Evolutionary conservation across 2,329 filamentous ascomycete genomes (phyloP).

Genomic region (Fusarium buharicum): DNA sequence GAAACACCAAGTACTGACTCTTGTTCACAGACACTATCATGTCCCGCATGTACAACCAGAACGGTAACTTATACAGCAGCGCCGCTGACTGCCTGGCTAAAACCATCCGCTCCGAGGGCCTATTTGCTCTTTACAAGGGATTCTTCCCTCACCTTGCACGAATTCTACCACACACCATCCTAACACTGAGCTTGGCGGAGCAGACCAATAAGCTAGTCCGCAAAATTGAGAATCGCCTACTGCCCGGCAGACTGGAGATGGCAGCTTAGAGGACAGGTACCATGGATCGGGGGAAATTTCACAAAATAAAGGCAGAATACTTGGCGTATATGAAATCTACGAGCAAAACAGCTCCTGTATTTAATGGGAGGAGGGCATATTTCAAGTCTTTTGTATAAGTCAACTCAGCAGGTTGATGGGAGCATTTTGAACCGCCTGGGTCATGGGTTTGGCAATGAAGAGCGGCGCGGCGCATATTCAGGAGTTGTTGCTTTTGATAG

Average conservation of each 20-base stretch:
- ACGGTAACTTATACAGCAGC: conserved; percentile 93
- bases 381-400: conserved; percentile 20
- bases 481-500: conserved; percentile 37
- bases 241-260: conserved; percentile 54
- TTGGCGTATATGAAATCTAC: conserved; percentile 13
- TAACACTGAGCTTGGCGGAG: conserved; percentile 92
- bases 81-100: conserved; percentile 92
- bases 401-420: conserved; percentile 30
- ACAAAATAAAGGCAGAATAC: conserved; percentile 1
- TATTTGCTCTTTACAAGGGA: conserved; percentile 96
- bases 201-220: conserved; percentile 95
- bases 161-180: conserved; percentile 93
- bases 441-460: conserved; percentile 42
- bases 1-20: conserved; percentile 5
- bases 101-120: conserved; percentile 89
- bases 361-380: conserved; percentile 23
- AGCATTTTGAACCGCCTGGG: conserved; percentile 37
- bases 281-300: background rate
- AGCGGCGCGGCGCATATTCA: conserved; percentile 40
- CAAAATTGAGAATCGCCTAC: conserved; percentile 73
- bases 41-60: conserved; percentile 99
- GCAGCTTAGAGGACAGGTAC: conserved; percentile 11
- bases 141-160: conserved; percentile 94
- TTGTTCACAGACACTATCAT: conserved; percentile 83
- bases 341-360: conserved; percentile 22